Percentiles rank a stretch among this genome's conserved stretches.
phyloP scores from a whole-genome alignment of 2,329 filamentous ascomycete species.

The Chaetothyriales sp. region DNA sequence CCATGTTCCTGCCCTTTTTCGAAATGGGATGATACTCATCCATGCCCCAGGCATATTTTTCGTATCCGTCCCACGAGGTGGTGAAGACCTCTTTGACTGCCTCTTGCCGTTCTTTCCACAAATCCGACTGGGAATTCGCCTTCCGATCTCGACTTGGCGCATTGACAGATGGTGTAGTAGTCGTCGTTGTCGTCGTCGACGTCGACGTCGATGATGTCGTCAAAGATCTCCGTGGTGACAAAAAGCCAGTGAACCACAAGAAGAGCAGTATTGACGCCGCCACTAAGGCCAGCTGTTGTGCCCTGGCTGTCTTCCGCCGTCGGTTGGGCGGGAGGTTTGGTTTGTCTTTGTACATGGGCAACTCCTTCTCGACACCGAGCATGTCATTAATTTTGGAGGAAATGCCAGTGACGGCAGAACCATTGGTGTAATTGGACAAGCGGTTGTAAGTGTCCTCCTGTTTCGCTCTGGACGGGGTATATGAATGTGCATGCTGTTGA shows the following conservation, averaged over 20 bases:
- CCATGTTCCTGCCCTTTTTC: conserved; percentile 70
- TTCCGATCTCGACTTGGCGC: conserved; percentile 8
- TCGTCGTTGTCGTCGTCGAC: neutral
- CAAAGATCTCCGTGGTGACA: conserved; percentile 19
- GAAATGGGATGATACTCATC: conserved; percentile 78
- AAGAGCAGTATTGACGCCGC: conserved; percentile 39
- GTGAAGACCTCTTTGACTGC: conserved; percentile 79
- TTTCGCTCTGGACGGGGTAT: conserved; percentile 16
- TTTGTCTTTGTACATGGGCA: conserved; percentile 99
- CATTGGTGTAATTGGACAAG: conserved; percentile 17
- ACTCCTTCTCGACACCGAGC: conserved; percentile 42
- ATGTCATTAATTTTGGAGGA: conserved; percentile 49
- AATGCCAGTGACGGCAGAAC: conserved; percentile 31
- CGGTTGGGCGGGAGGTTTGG: conserved; percentile 52
- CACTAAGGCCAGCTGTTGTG: conserved; percentile 45
- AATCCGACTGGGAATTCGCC: conserved; percentile 18
- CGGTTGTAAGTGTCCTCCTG: conserved; percentile 26
- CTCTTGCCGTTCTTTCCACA: conserved; percentile 67
- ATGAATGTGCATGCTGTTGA: neutral
- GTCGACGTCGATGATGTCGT: neutral
- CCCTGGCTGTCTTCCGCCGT: conserved; percentile 44
- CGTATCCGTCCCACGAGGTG: conserved; percentile 84
- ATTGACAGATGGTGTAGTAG: neutral
- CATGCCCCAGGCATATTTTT: conserved; percentile 85
- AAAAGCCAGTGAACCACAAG: conserved; percentile 57